Base-by-base conservation (phyloP, 176 grass and related monocot species). In the Zoysia japonica region DNA sequence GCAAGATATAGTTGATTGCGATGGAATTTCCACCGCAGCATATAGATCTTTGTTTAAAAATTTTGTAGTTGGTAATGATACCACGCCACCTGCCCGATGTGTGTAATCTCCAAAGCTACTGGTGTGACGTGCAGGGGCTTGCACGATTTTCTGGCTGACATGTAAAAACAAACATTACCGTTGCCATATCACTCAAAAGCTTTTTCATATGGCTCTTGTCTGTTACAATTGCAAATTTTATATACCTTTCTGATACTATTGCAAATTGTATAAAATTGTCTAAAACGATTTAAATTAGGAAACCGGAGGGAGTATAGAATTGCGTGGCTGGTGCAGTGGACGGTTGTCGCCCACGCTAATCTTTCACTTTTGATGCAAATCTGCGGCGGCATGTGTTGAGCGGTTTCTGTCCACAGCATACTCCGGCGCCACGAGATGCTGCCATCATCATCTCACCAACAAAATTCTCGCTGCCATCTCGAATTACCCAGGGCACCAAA, bases 31-130 rank as follows among this genome's bases (percentile, higher is more conserved):
- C 52, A 57, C 40, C 40, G 47, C 55, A 70, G 80, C 77, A 20
- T 56, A 67, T 89, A 89, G 77, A 59, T 71, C 47, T 47, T 72
- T 40, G 78, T 81, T 77, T 28, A 28, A 28, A 28, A 55, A 42
- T 89, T 89, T 72, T 85, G 87, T 89, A 89, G 72, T 42, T 65
- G 65, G 65, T 10, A 81, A 85, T 89, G 85, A 89, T 66, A 15
- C 42, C 59, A 61, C 12, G 56, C 35, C 48, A 53, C 67, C 82
- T 39, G 39, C 50, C 15, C 47, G 17, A 63, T 63, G 9, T 63
- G 8, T 56, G 5, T 55, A 63, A 54, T 37, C 1, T 20, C 38
- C 1, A 0, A 35, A 65, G 55, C 41, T 1, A 0, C 64, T 15
- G 5, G 11, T 41, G 40, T 50, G 72, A 37, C 36, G 20, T 73